Conservation (phyloP, 1,284 basidiomycete species). For the Ceratobasidium sp. region DNA sequence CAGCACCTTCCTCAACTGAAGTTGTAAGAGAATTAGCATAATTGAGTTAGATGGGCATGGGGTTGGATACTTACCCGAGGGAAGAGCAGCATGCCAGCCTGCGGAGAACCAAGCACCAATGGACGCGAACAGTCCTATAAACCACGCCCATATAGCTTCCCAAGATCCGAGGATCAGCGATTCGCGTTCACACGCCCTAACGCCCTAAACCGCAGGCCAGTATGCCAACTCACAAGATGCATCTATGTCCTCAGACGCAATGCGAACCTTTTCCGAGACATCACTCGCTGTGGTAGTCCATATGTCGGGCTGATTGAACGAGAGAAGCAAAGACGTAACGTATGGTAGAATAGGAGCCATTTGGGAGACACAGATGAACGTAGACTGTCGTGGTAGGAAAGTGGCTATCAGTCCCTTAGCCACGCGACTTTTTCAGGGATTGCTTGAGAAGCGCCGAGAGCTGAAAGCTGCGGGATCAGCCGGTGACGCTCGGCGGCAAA, state of each 20-base stretch:
- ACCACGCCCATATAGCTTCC: conserved; percentile 19
- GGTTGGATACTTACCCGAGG: not conserved
- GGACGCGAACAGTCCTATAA: conserved; percentile 11
- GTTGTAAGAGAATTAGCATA: no score
- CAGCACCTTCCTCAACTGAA: not conserved
- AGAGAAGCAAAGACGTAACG: not conserved
- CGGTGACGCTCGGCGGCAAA: no score
- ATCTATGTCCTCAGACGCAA: not conserved
- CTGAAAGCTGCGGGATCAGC: not conserved
- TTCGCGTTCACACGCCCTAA: not conserved
- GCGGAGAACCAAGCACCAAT: conserved; percentile 5
- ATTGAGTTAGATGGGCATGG: no score
- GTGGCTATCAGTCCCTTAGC: not conserved
- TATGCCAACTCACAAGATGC: not conserved
- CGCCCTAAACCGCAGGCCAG: not conserved
- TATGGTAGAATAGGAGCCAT: conserved; percentile 31
- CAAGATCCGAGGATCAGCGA: not conserved
- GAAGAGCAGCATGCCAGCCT: not conserved
- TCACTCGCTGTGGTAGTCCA: conserved; percentile 1
- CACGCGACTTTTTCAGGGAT: not conserved
- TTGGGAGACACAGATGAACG: not conserved
- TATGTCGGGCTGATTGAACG: not conserved
- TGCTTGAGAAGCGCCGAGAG: not conserved
- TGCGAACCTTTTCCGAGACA: conserved; percentile 3
- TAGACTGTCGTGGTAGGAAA: not conserved